Conservation (phyloP, 2,329 filamentous ascomycete genomes). For the Neophaeococcomyces mojaviensis region DNA sequence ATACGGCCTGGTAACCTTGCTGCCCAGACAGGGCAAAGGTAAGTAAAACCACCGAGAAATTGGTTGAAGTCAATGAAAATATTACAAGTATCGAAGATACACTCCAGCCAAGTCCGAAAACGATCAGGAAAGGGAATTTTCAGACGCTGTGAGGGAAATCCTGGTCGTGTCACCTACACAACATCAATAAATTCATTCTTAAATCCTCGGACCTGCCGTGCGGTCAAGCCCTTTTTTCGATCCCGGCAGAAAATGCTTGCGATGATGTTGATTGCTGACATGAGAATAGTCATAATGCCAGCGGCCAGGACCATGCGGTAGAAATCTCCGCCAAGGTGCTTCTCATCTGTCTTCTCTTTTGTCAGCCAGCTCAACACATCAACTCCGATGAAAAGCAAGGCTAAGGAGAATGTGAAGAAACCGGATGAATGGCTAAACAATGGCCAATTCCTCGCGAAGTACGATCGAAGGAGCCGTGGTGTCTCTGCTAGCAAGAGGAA, state of each 20-base stretch:
- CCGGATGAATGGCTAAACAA: background rate
- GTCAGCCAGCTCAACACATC: constrained; percentile 7
- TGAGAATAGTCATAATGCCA: constrained; percentile 3
- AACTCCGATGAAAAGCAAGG: constrained; percentile 1
- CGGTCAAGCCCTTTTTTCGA: background rate
- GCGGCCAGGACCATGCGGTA: constrained; percentile 5
- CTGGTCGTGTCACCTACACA: background rate
- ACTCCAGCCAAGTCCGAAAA: too few relatives aligned
- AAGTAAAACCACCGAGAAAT: too few relatives aligned
- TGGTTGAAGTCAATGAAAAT: too few relatives aligned
- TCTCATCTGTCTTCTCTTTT: constrained; percentile 2
- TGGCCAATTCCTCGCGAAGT: constrained; percentile 5
- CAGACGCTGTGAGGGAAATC: background rate
- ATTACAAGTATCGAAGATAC: too few relatives aligned
- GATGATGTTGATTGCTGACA: background rate
- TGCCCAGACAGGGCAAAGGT: too few relatives aligned
- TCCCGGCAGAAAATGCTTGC: background rate
- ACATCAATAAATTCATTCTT: background rate
- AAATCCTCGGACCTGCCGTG: constrained; percentile 3
- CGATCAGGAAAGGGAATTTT: too few relatives aligned
- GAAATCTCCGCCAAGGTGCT: constrained; percentile 5
- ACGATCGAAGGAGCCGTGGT: background rate
- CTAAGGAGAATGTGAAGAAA: background rate
- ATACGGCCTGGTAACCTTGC: constrained; percentile 18
- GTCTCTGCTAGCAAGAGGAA: constrained; percentile 3